Percentiles rank a stretch among this genome's conserved stretches.
Evolutionary conservation across 2,329 filamentous ascomycete species (phyloP).

Genomic region (Eutypella sp.): DNA sequence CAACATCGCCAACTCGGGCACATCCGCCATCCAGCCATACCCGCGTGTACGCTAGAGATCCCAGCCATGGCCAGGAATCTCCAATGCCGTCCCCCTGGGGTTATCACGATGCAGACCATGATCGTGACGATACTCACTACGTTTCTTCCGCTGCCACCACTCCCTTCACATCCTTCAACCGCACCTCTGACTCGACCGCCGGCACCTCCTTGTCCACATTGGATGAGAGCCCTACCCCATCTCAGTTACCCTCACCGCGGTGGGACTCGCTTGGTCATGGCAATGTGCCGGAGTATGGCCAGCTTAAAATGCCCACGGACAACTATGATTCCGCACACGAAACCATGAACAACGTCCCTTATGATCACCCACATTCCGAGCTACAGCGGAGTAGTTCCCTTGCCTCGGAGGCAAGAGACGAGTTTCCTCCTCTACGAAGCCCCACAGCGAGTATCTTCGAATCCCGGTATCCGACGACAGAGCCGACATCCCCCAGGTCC

Average conservation of each 20-base stretch:
- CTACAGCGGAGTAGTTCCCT: not conserved
- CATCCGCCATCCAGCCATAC: not conserved
- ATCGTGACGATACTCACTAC: not conserved
- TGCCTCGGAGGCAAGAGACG: not conserved
- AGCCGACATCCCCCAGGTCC: conserved; percentile 20
- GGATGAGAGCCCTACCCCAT: not conserved
- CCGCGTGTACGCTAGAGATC: not conserved
- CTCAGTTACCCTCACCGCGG: conserved; percentile 1
- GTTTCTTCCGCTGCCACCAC: not conserved
- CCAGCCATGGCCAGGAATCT: not conserved
- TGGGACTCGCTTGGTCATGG: not conserved
- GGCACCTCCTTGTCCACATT: not conserved
- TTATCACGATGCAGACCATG: not conserved
- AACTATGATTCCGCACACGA: not conserved
- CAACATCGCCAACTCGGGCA: not conserved
- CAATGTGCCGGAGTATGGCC: not conserved
- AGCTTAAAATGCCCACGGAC: not conserved
- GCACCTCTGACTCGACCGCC: not conserved
- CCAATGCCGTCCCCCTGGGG: not conserved
- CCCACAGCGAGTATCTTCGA: conserved; percentile 25
- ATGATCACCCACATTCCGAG: not conserved
- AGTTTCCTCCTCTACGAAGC: conserved; percentile 16
- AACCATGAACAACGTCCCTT: not conserved
- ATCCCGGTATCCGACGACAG: conserved; percentile 1
- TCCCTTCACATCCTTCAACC: not conserved